phyloP scores from a whole-genome alignment of 176 grass and related monocot genomes.

The Carex parvula region DNA sequence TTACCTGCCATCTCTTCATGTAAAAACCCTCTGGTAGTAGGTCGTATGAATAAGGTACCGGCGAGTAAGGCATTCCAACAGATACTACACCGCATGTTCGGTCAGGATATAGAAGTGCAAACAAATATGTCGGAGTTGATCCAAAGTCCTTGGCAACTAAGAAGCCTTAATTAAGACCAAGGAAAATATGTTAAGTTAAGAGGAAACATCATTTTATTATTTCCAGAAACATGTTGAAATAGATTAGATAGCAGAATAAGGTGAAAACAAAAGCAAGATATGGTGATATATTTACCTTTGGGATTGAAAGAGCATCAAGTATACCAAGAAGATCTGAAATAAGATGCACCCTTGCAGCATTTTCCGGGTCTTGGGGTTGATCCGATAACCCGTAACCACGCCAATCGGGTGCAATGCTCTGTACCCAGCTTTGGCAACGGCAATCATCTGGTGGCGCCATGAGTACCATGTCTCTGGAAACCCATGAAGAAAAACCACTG shows the following conservation, averaged over 20 bases:
- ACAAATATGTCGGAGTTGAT: conserved; percentile 41
- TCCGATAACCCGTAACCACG: conserved; percentile 39
- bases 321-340: conserved; percentile 8
- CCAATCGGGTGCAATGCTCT: conserved; percentile 35
- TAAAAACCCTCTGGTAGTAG: conserved; percentile 60
- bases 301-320: conserved; percentile 24
- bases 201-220: background rate
- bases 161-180: conserved; percentile 7
- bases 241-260: too few relatives aligned
- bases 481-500: conserved; percentile 39
- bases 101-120: conserved; percentile 47
- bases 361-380: conserved; percentile 31
- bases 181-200: conserved; percentile 1
- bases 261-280: too few relatives aligned
- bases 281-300: conserved; percentile 27
- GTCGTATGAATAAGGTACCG: background rate
- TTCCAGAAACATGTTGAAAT: background rate
- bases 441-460: conserved; percentile 40
- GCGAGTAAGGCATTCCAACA: conserved; percentile 54
- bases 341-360: conserved; percentile 25
- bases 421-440: conserved; percentile 33
- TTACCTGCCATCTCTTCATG: conserved; percentile 53
- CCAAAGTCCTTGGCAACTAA: conserved; percentile 32
- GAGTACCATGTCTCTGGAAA: conserved; percentile 49
- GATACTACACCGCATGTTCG: conserved; percentile 46